Evolutionary conservation across 2,329 filamentous ascomycete genomes (phyloP), one percentile per base, ranked within the genome.

Genomic region (Ophiostoma australiae): DNA sequence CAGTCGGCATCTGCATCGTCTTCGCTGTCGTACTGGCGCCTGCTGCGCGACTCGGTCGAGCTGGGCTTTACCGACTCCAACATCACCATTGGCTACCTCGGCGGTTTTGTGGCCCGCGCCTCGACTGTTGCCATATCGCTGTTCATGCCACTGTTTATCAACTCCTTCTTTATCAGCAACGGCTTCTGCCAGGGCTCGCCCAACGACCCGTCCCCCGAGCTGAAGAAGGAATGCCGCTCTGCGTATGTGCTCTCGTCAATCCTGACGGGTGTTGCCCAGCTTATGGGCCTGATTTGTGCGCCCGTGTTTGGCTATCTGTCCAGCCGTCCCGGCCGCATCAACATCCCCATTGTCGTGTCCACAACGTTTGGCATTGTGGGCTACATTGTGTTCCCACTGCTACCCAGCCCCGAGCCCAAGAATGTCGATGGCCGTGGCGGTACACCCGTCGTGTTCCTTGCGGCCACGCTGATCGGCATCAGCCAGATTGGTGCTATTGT

Each of bases 401-500:
- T 97, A 2, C 81, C 85, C 17, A 96, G 89, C 75, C 93, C 94
- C 0, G 91, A 97, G 76, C 88, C 89, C 70, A 87, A 85, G 72
- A 77, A 90, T 72, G 81, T 86, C 0, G 82, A 88, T 39, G 89
- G 89, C 4, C 84, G 90, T 35, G 88, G 91, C 44, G 92, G 91
- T 23, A 87, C 84, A 44, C 85, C 87, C 0, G 83, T 81, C 13
- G 88, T 97, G 20, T 93, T 96, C 77, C 74, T 94, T 15, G 86
- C 94, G 20, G 92, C 93, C 61, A 87, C 90, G 0, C 81, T 97
- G 23, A 88, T 98, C 55, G 95, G 95, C 17, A 87, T 97, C 77
- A 96, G 92, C 76, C 95, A 99, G 80, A 98, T 99, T 73, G 95
- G 94, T 1, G 91, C 93, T 13, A 98, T 99, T 72, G 95, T 99